Percentiles rank a stretch among this genome's conserved stretches.
These are phyloP conservation scores for Talaromyces atroroseus DNA, from an alignment of 2,329 filamentous ascomycete genomes.

Conservation along the genomic window DNA sequence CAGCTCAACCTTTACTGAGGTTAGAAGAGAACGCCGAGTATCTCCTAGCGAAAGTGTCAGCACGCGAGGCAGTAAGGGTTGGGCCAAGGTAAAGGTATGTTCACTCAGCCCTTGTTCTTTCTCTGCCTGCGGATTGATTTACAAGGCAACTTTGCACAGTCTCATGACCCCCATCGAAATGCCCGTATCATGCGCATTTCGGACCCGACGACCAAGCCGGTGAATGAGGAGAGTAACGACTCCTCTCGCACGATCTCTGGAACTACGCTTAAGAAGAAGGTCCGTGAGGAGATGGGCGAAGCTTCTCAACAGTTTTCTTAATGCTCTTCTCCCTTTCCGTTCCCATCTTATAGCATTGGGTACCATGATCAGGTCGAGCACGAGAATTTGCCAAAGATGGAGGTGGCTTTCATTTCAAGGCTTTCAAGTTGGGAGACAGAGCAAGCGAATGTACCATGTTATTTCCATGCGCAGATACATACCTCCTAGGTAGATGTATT, in stretches of 20 bases:
- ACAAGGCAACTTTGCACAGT: neutral
- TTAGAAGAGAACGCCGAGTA: too few relatives aligned
- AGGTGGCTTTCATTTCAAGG: too few relatives aligned
- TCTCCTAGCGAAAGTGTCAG: neutral
- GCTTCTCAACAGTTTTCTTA: neutral
- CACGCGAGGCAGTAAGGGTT: neutral
- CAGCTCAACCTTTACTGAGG: neutral
- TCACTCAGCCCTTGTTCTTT: neutral
- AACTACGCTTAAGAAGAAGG: neutral
- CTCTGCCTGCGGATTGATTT: neutral
- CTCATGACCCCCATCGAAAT: neutral
- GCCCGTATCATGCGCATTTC: neutral
- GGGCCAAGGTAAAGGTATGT: conserved; percentile 12
- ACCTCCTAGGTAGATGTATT: too few relatives aligned
- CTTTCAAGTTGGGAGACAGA: too few relatives aligned
- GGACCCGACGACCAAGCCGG: neutral
- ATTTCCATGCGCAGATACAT: too few relatives aligned
- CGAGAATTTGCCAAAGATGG: too few relatives aligned
- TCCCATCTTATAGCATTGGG: too few relatives aligned
- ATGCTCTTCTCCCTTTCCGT: too few relatives aligned
- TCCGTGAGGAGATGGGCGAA: neutral
- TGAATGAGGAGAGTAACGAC: neutral
- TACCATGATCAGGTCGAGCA: too few relatives aligned
- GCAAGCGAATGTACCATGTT: too few relatives aligned
- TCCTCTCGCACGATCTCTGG: neutral